Conservation (phyloP, 2,329 filamentous ascomycete genomes). For the Trichoderma sp. region DNA sequence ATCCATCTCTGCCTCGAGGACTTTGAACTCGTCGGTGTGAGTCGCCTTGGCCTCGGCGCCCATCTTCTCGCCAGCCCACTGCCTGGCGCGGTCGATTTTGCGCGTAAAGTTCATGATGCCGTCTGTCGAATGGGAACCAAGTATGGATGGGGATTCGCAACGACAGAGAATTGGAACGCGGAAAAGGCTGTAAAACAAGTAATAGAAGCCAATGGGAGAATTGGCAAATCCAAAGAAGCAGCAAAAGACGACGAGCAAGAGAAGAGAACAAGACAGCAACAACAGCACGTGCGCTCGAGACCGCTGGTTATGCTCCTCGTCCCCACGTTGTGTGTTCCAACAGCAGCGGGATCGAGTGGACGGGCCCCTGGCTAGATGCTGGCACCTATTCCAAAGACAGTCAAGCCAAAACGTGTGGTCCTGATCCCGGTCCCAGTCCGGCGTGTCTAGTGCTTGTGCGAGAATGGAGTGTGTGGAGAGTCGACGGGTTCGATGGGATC, state of each 20-base stretch:
- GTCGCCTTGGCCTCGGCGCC: slow-evolving; percentile 85
- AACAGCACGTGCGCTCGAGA: slow-evolving; percentile 1
- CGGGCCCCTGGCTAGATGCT: slow-evolving; percentile 16
- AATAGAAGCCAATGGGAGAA: not conserved
- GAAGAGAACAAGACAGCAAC: not conserved
- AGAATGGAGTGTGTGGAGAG: not conserved
- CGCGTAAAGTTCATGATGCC: slow-evolving; percentile 64
- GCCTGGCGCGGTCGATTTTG: slow-evolving; percentile 92
- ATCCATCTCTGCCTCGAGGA: slow-evolving; percentile 85
- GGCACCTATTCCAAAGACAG: slow-evolving; percentile 11
- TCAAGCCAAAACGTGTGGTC: not conserved
- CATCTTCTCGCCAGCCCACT: slow-evolving; percentile 98
- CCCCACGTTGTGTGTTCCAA: not conserved
- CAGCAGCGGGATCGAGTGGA: slow-evolving; percentile 5
- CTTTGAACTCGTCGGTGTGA: slow-evolving; percentile 88
- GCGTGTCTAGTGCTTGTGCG: not conserved
- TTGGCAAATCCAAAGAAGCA: not conserved
- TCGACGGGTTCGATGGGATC: not conserved
- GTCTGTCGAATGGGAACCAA: not conserved
- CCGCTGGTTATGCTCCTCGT: not conserved
- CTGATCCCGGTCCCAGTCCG: not conserved
- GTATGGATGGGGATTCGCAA: not conserved
- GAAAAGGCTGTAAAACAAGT: not conserved
- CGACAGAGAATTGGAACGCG: not conserved
- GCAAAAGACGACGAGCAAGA: not conserved